phyloP scores from a whole-genome alignment of 176 grass and related monocot species.

The Oryza nivara region DNA sequence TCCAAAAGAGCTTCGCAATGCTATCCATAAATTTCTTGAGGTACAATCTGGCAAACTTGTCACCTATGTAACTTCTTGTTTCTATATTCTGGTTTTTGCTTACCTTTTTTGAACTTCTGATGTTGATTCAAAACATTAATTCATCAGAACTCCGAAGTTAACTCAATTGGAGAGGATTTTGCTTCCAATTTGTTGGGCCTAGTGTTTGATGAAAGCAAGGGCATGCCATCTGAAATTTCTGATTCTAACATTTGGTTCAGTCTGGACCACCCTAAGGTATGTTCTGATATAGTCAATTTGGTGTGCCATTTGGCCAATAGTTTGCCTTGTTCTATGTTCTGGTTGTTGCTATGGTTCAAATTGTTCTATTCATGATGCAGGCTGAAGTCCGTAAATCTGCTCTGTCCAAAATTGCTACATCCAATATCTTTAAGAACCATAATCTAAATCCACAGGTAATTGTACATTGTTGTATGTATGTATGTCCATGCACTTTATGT shows the following conservation, averaged over 20 bases:
- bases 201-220: constrained; percentile 59
- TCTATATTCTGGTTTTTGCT: constrained; percentile 6
- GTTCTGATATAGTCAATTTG: constrained; percentile 26
- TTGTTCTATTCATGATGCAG: constrained; percentile 51
- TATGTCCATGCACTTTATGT: constrained; percentile 22
- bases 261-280: constrained; percentile 94
- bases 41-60: constrained; percentile 40
- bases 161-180: constrained; percentile 51
- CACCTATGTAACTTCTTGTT: constrained; percentile 2
- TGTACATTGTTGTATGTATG: constrained; percentile 23
- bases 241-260: constrained; percentile 84
- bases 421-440: constrained; percentile 54
- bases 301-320: not conserved
- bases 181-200: constrained; percentile 44
- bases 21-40: constrained; percentile 86
- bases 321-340: constrained; percentile 35
- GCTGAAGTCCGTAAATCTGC: constrained; percentile 65
- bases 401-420: constrained; percentile 74
- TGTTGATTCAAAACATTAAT: constrained; percentile 28
- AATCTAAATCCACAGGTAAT: constrained; percentile 63
- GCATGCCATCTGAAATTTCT: constrained; percentile 57
- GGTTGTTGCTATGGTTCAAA: not conserved
- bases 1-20: constrained; percentile 62
- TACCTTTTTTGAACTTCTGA: constrained; percentile 8
- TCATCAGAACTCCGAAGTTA: constrained; percentile 58